Evolutionary conservation across 306 rosid species (phyloP).

Genomic region (Medicago truncatula): DNA sequence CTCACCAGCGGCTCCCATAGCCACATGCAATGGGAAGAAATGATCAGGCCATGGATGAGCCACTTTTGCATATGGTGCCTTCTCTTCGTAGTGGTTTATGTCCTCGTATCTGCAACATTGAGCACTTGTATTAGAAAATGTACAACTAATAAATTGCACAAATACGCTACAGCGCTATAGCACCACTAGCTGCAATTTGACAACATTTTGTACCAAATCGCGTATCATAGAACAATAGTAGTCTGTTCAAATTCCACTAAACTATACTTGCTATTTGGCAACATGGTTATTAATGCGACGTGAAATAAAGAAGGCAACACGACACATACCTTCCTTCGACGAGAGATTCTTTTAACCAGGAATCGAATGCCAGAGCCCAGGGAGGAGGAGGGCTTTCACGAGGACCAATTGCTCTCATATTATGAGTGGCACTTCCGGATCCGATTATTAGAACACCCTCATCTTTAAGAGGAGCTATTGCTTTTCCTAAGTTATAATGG

Average conservation of each 20-base stretch:
- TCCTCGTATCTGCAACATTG: constrained; percentile 44
- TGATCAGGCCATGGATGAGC: constrained; percentile 55
- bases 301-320: no score
- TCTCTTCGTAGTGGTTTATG: constrained; percentile 46
- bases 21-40: constrained; percentile 56
- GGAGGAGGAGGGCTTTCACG: constrained; percentile 14
- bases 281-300: neutral
- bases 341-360: constrained; percentile 39
- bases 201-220: neutral
- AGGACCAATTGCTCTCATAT: constrained; percentile 45
- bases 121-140: constrained; percentile 8
- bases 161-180: neutral
- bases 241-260: neutral
- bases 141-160: neutral
- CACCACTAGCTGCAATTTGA: neutral
- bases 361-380: constrained; percentile 53
- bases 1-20: constrained; percentile 58
- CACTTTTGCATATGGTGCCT: constrained; percentile 52
- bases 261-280: neutral
- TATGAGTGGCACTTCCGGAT: constrained; percentile 69
- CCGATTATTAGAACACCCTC: constrained; percentile 69
- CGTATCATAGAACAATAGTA: neutral
- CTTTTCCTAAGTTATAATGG: constrained; percentile 51
- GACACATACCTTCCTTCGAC: constrained; percentile 53
- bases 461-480: constrained; percentile 67